Conservation (phyloP, 257 asterid species). For the Ocimum tenuiflorum region DNA sequence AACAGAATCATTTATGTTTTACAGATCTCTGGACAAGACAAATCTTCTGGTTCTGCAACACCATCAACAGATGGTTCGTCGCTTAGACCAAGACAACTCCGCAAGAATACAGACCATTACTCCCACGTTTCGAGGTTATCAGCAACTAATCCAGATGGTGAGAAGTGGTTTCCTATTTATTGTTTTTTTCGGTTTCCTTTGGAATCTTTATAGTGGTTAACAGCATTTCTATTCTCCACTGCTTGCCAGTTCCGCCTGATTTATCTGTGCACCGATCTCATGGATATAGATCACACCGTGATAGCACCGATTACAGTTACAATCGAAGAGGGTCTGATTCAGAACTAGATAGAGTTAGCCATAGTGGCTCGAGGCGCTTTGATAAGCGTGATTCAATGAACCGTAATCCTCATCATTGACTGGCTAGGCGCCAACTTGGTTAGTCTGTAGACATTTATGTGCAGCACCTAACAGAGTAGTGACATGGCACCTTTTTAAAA, state of each 20-base stretch:
- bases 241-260: conserved; percentile 55
- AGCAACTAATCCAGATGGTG: conserved; percentile 52
- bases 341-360: conserved; percentile 47
- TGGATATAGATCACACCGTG: conserved; percentile 64
- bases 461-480: conserved; percentile 20
- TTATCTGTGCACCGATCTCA: conserved; percentile 47
- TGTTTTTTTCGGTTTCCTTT: not conserved
- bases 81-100: conserved; percentile 47
- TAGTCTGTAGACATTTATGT: conserved; percentile 24
- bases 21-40: conserved; percentile 92
- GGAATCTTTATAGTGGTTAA: conserved; percentile 24
- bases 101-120: conserved; percentile 35
- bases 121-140: conserved; percentile 40
- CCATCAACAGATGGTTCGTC: conserved; percentile 31
- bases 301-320: conserved; percentile 44
- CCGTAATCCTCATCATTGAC: conserved; percentile 32
- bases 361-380: conserved; percentile 50
- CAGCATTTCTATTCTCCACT: conserved; percentile 32
- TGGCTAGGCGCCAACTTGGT: conserved; percentile 28
- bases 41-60: conserved; percentile 33
- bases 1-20: conserved; percentile 14
- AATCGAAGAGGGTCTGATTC: conserved; percentile 62
- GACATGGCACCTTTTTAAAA: conserved; percentile 14
- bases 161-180: conserved; percentile 16
- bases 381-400: conserved; percentile 39